Percentiles rank a stretch among this genome's conserved stretches.
Conservation (phyloP, 148 eudicot species). For the Oxyria digyna region DNA sequence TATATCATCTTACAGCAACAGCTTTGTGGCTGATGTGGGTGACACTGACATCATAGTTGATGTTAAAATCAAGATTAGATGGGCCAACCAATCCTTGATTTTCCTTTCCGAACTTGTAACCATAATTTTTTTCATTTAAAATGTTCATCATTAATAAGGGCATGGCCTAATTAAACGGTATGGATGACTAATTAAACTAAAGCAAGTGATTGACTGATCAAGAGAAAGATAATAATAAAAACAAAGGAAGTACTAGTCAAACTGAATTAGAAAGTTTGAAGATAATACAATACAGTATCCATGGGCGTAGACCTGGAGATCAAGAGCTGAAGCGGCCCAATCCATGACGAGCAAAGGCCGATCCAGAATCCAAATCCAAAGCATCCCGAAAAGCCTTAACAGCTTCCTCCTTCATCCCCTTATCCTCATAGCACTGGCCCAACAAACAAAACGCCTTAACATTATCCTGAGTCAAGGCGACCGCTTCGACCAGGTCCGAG, state of each 20-base stretch:
- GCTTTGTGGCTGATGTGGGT: too few species aligned
- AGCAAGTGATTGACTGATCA: not conserved
- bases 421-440: slow-evolving; percentile 63
- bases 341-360: slow-evolving; percentile 30
- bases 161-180: too few species aligned
- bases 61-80: not conserved
- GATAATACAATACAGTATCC: not conserved
- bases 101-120: too few species aligned
- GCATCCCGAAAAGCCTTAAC: slow-evolving; percentile 32
- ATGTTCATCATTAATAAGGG: not conserved
- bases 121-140: too few species aligned
- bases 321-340: slow-evolving; percentile 28
- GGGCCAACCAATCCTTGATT: slow-evolving; percentile 2
- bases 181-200: not conserved
- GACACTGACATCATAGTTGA: too few species aligned
- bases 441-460: slow-evolving; percentile 45
- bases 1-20: not conserved
- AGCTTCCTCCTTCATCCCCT: slow-evolving; percentile 44
- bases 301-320: not conserved
- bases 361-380: slow-evolving; percentile 28
- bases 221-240: not conserved
- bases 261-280: not conserved
- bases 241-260: not conserved
- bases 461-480: slow-evolving; percentile 29
- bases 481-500: slow-evolving; percentile 55